Evolutionary conservation across 306 rosid species (phyloP).

Genomic region (Coriaria nepalensis): DNA sequence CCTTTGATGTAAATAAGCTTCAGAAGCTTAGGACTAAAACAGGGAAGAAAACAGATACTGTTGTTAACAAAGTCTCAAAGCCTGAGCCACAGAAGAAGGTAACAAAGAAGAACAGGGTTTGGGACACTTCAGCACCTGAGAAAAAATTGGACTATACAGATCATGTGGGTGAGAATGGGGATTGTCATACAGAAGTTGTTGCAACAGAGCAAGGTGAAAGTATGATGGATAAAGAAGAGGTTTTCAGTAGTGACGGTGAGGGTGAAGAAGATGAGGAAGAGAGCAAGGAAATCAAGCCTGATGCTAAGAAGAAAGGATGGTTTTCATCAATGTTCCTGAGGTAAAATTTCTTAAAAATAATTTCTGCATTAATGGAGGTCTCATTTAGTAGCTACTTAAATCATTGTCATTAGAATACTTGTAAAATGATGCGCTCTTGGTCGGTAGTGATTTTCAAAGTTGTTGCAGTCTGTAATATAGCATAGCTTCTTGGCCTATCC

Average conservation of each 20-base stretch:
- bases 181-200: conserved; percentile 43
- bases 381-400: too few species aligned
- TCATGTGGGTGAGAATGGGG: conserved; percentile 51
- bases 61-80: conserved; percentile 52
- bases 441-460: too few species aligned
- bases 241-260: conserved; percentile 84
- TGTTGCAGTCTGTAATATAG: background rate
- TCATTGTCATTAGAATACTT: too few species aligned
- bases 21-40: conserved; percentile 67
- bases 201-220: conserved; percentile 90
- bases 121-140: conserved; percentile 53
- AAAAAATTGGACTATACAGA: conserved; percentile 79
- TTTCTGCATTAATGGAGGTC: conserved; percentile 6
- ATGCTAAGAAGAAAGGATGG: conserved; percentile 89
- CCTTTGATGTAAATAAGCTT: conserved; percentile 97
- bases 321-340: conserved; percentile 95
- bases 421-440: too few species aligned
- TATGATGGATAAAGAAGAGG: conserved; percentile 96
- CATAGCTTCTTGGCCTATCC: too few species aligned
- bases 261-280: conserved; percentile 57
- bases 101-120: conserved; percentile 84
- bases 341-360: conserved; percentile 25
- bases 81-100: conserved; percentile 55
- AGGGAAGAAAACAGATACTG: conserved; percentile 54
- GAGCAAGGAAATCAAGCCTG: conserved; percentile 51